phyloP scores from a whole-genome alignment of 805 yeast species.

The Wickerhamiella spandovensis region DNA sequence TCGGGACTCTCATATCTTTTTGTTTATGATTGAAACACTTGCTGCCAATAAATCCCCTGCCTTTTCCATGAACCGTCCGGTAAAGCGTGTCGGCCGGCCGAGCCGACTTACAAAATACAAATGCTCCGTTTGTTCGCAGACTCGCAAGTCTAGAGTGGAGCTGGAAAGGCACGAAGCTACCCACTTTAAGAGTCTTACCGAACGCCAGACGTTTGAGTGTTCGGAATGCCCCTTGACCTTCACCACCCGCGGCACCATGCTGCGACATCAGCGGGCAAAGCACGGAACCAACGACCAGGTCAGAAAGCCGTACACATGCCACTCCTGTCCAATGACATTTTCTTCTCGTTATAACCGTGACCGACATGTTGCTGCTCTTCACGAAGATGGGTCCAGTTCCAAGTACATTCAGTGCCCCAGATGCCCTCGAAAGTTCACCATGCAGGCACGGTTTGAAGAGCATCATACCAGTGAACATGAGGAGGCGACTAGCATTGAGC shows the following conservation, averaged over 20 bases:
- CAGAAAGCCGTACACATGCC: not conserved
- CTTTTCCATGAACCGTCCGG: not conserved
- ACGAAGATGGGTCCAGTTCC: not conserved
- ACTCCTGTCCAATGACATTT: not conserved
- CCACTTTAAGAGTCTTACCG: not conserved
- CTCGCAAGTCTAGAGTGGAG: not conserved
- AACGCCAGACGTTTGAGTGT: not conserved
- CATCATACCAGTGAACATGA: not conserved
- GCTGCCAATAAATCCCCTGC: not conserved
- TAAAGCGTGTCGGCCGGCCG: not conserved
- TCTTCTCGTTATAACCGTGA: not conserved
- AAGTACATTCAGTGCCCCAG: not conserved
- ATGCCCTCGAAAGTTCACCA: not conserved
- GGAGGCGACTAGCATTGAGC: not conserved
- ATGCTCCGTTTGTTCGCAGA: not conserved
- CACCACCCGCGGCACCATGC: not conserved
- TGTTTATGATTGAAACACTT: not conserved
- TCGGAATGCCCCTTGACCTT: not conserved
- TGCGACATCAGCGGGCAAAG: slow-evolving; percentile 1
- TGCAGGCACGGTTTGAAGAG: not conserved
- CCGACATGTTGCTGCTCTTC: not conserved
- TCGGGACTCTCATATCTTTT: not conserved
- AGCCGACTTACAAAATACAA: not conserved
- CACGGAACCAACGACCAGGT: not conserved
- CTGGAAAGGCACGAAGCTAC: not conserved